A percentile compares a stretch with the other conserved stretches of the same genome.
Conservation (phyloP, 345 rosid species). For the Diplotaxis tenuifolia region DNA sequence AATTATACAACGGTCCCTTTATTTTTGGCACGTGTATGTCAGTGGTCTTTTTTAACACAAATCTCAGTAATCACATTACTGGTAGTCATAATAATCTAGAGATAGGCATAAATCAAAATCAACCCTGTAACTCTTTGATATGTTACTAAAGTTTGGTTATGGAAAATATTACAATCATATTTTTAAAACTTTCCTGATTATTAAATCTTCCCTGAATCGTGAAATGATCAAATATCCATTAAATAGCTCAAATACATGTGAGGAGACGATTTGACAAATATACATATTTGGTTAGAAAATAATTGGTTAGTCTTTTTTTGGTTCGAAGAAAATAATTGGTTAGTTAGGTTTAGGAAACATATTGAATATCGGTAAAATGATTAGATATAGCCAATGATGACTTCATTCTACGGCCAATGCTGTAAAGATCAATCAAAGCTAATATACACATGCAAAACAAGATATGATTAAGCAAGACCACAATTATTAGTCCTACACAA, state of each 20-base stretch:
- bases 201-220: not conserved
- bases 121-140: not conserved
- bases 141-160: slow-evolving; percentile 3
- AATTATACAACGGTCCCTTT: not conserved
- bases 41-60: too few species aligned
- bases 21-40: slow-evolving; percentile 31
- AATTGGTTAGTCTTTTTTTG: slow-evolving; percentile 16
- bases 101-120: not conserved
- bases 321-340: slow-evolving; percentile 11
- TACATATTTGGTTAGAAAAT: not conserved
- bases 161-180: not conserved
- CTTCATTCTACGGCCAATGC: slow-evolving; percentile 21
- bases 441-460: slow-evolving; percentile 27
- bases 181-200: not conserved
- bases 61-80: slow-evolving; percentile 17
- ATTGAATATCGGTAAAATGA: not conserved
- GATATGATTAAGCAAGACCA: slow-evolving; percentile 32
- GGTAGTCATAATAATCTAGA: not conserved
- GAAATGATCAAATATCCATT: not conserved
- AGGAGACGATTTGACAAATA: slow-evolving; percentile 11
- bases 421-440: slow-evolving; percentile 27
- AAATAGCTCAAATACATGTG: slow-evolving; percentile 29
- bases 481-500: slow-evolving; percentile 25
- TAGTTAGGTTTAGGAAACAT: slow-evolving; percentile 6
- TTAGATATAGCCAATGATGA: slow-evolving; percentile 18